These are phyloP conservation scores for Herpotrichia juniperi DNA, from an alignment of 2,329 filamentous ascomycete species.

Conservation along the genomic window DNA sequence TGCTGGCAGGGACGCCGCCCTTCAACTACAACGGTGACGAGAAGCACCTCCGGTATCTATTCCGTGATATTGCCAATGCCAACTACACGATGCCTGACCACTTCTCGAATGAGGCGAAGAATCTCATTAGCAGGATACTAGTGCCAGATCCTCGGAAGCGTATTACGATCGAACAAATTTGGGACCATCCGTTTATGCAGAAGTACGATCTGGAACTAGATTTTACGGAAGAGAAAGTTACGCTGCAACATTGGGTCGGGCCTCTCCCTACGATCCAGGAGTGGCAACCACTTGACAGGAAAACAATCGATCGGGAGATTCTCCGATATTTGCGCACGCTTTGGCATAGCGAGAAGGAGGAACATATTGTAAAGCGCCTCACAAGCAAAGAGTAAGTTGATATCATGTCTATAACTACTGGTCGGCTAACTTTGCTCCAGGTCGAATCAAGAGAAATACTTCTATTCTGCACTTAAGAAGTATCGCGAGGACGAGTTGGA, in stretches of 20 bases:
- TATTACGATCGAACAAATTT: conserved; percentile 81
- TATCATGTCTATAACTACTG: background rate
- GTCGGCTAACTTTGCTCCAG: conserved; percentile 51
- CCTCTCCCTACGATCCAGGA: conserved; percentile 64
- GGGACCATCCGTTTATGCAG: conserved; percentile 82
- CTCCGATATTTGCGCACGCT: conserved; percentile 85
- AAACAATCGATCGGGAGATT: conserved; percentile 80
- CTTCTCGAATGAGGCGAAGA: conserved; percentile 71
- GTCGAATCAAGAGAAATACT: conserved; percentile 88
- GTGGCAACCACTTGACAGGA: conserved; percentile 64
- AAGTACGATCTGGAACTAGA: conserved; percentile 79
- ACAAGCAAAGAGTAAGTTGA: conserved; percentile 49
- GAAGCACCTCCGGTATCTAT: conserved; percentile 66
- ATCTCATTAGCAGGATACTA: conserved; percentile 81
- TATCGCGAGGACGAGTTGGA: conserved; percentile 86
- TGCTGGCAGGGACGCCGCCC: conserved; percentile 82
- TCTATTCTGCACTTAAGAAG: conserved; percentile 83
- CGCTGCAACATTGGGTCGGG: conserved; percentile 58
- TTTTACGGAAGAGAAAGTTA: conserved; percentile 63
- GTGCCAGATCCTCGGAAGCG: conserved; percentile 78
- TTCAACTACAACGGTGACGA: conserved; percentile 63
- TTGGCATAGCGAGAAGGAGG: conserved; percentile 85
- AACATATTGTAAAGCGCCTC: conserved; percentile 73
- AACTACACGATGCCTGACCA: conserved; percentile 53
- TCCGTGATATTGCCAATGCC: conserved; percentile 62